Base-by-base conservation (phyloP, 2,329 filamentous ascomycete species). In the Scedosporium minutisporum region DNA sequence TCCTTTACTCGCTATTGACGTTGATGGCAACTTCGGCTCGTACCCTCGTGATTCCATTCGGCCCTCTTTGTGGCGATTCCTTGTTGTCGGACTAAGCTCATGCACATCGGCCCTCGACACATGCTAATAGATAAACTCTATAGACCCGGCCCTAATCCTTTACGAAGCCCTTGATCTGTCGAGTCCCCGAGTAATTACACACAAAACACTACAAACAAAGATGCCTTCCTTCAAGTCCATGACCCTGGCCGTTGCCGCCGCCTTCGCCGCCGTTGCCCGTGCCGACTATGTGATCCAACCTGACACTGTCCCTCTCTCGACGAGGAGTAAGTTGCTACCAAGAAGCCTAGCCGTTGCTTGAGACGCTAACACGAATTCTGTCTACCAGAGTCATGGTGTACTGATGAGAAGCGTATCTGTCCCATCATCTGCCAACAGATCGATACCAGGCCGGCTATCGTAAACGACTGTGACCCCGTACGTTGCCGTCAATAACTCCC, bases 381-480 rank as follows among this genome's bases (percentile, higher is more conserved):
- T 38, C 33, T 27, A 44, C 14, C 63, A 87, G 84, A 80, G 64
- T 69, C 71, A 10, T 93, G 89, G 89, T 93, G 89, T 73, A 64
- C 72, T 27, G 78, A 80, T 67, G 85, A 92, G 75, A 77, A 70
- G 66, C 78, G 79, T 68, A 80, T 83, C 61, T 93, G 89, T 76
- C 89, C 88, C 12, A 74, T 87, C 66, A 89, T 93, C 74, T 93
- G 89, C 80, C 75, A 84, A 60, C 87, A 91, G 67, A 71, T 71
- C 14, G 73, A 80, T 69, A 73, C 78, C 67, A 70, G 81, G 72
- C 80, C 76, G 55, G 84, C 82, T 33, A 65, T 78, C 55, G 73
- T 78, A 65, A 93, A 93, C 76, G 79, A 79, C 6, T 93, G 89
- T 72, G 81, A 91, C 71, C 69, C 87, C 59, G 85, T 88, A 81